phyloP scores from a whole-genome alignment of 1,284 basidiomycete species.

The Ganoderma meredithae region DNA sequence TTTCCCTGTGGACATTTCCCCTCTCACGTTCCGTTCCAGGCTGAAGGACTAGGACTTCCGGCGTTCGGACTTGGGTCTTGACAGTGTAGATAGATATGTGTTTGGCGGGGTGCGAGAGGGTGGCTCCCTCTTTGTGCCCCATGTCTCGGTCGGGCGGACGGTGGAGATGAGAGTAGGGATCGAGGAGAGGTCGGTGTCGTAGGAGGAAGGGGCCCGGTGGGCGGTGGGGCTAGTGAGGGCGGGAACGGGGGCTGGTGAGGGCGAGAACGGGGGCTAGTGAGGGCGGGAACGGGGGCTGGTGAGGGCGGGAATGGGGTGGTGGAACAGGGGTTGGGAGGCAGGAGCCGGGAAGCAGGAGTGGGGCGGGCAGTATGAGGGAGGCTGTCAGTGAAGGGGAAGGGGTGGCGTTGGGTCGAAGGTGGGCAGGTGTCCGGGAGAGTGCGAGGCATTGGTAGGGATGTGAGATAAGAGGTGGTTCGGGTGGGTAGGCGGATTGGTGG shows the following conservation, averaged over 20 bases:
- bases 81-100: neutral
- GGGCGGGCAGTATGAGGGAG: no score
- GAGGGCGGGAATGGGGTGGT: neutral
- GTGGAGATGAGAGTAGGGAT: neutral
- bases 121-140: neutral
- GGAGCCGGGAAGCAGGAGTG: no score
- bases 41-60: neutral
- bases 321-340: no score
- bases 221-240: neutral
- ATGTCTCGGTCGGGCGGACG: neutral
- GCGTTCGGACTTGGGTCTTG: neutral
- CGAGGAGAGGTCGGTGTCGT: no score
- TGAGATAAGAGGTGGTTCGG: no score
- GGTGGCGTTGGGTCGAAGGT: no score
- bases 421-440: no score
- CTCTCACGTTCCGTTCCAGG: neutral
- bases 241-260: neutral
- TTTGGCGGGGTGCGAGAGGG: slow-evolving; percentile 2
- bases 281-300: neutral
- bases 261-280: neutral
- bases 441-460: no score
- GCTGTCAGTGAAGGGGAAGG: no score
- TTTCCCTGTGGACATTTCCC: neutral
- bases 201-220: neutral
- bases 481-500: no score